A percentile compares a stretch with the other conserved stretches of the same genome.
phyloP scores from a whole-genome alignment of 345 rosid species.

The Eucalyptus tenuipes region DNA sequence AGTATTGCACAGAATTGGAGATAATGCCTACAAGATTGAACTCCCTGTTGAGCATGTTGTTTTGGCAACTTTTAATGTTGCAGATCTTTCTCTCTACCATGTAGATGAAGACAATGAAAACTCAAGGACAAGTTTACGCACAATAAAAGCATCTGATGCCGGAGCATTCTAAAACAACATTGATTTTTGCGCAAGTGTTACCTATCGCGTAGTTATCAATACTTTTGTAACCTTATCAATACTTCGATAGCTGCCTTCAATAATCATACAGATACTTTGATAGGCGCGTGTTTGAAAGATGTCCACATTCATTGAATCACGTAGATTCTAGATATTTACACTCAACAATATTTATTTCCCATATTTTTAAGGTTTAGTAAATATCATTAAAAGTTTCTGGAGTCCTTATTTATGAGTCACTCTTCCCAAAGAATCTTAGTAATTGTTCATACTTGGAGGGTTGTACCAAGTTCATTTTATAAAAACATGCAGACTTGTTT shows the following conservation, averaged over 20 bases:
- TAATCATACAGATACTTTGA: rapidly evolving
- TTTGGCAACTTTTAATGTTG: background rate
- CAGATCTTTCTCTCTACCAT: background rate
- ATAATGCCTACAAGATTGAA: background rate
- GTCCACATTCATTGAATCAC: background rate
- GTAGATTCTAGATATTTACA: rapidly evolving
- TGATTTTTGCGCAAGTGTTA: rapidly evolving
- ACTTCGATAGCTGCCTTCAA: background rate
- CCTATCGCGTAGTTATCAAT: rapidly evolving
- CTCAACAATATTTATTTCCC: background rate
- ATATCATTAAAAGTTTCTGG: background rate
- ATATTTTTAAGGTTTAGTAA: too few species aligned
- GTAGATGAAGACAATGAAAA: background rate
- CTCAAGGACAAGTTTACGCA: rapidly evolving
- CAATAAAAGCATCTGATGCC: rapidly evolving
- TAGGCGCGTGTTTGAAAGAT: background rate
- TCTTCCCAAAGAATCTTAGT: background rate
- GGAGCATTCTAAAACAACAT: background rate
- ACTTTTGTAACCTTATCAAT: background rate
- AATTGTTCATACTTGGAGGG: background rate
- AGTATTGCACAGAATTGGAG: background rate
- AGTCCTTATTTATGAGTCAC: background rate
- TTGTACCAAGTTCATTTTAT: background rate
- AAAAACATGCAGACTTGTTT: background rate
- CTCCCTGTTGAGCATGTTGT: rapidly evolving